Evolutionary conservation across 192 early-diverging fungal genomes (phyloP).

Genomic region (Chytriomyces sp.): DNA sequence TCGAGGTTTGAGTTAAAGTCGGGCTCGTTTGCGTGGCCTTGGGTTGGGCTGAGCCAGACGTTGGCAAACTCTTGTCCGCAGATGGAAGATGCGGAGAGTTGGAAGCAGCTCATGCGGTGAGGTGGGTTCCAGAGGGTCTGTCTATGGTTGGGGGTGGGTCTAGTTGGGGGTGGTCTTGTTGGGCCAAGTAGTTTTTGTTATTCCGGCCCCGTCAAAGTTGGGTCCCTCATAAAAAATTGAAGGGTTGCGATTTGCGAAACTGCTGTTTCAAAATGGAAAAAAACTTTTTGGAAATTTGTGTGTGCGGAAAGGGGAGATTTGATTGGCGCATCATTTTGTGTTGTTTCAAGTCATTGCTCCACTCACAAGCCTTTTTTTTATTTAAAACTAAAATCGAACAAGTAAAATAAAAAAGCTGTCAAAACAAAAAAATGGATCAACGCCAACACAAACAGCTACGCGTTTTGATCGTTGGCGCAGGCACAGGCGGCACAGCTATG

Average conservation of each 20-base stretch:
- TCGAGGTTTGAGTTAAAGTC: not conserved
- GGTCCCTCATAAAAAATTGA: too few relatives aligned
- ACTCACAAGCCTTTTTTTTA: too few relatives aligned
- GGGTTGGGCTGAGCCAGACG: not conserved
- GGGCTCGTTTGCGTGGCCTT: not conserved
- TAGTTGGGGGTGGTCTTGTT: too few relatives aligned
- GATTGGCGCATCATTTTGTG: not conserved
- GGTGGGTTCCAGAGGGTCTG: not conserved
- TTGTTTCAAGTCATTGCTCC: not conserved
- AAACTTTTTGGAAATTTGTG: not conserved
- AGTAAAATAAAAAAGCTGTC: not conserved
- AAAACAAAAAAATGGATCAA: conserved; percentile 11
- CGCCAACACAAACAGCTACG: not conserved
- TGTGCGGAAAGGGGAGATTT: too few relatives aligned
- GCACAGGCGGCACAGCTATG: conserved; percentile 57
- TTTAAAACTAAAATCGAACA: not conserved
- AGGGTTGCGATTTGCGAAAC: too few relatives aligned
- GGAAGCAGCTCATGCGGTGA: not conserved
- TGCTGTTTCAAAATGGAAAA: not conserved
- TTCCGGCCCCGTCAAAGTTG: too few relatives aligned
- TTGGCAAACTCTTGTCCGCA: not conserved
- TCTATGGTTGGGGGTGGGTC: not conserved
- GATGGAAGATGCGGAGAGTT: not conserved
- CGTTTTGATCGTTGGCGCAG: conserved; percentile 61
- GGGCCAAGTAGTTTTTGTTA: too few relatives aligned